A percentile compares a stretch with the other conserved stretches of the same genome.
phyloP scores from a whole-genome alignment of 768 basidiomycete genomes.

The Lentinula lateritia region DNA sequence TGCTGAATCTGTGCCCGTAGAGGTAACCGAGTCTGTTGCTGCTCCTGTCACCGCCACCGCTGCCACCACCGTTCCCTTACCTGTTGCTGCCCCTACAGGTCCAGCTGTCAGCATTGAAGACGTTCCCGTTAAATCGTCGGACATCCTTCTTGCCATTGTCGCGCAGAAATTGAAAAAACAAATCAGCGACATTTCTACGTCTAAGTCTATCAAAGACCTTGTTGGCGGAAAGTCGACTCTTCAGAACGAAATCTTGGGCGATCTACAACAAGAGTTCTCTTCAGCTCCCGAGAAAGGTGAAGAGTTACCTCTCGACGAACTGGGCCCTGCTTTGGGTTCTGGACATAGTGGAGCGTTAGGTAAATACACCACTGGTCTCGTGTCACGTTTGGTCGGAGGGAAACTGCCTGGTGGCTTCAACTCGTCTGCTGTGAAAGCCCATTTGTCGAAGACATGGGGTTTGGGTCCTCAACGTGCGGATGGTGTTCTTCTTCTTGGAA shows the following conservation, averaged over 20 bases:
- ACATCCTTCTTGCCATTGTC: constrained; percentile 82
- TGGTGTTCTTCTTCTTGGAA: constrained; percentile 83
- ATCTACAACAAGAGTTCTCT: constrained; percentile 90
- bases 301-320: constrained; percentile 93
- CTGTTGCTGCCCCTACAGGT: constrained; percentile 46
- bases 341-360: constrained; percentile 86
- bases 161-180: constrained; percentile 99
- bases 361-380: constrained; percentile 87
- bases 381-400: constrained; percentile 86
- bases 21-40: constrained; percentile 29
- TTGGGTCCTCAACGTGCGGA: constrained; percentile 89
- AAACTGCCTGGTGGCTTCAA: constrained; percentile 99
- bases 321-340: constrained; percentile 76
- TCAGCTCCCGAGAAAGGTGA: constrained; percentile 98
- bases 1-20: constrained; percentile 32
- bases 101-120: constrained; percentile 80
- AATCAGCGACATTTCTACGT: constrained; percentile 79
- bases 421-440: constrained; percentile 79
- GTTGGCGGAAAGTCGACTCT: constrained; percentile 98
- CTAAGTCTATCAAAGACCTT: constrained; percentile 97
- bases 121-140: constrained; percentile 84
- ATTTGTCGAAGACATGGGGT: constrained; percentile 93
- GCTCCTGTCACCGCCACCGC: constrained; percentile 36
- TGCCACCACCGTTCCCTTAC: constrained; percentile 37
- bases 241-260: constrained; percentile 97